Evolutionary conservation across 345 rosid genomes (phyloP), one percentile per base, ranked within the genome.

Genomic region (Populus euphratica): DNA sequence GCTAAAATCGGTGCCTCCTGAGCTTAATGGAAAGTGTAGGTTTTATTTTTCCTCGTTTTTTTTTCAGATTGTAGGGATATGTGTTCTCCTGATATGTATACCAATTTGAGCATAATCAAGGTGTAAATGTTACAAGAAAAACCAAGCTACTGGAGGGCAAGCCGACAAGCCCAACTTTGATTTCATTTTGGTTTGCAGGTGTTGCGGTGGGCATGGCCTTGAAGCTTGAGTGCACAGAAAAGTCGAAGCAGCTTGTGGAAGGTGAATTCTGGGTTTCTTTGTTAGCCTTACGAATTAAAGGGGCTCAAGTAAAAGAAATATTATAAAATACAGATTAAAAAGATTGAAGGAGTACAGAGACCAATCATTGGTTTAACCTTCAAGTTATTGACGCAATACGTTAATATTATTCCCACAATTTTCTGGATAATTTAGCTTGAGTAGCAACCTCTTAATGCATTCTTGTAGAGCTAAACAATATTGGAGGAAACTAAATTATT

Each of bases 11-110:
- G n/a, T 66, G 78, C 44, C 35, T 56, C 41, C 54, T 1, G 43
- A 49, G 36, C 63, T 72, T 35, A 64, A 63, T 35, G 49, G 25
- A 35, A 35, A 47, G 75, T 70, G 50, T 61, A 77, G 69, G 70
- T 23, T 59, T 54, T 10, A 23, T 11, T n/a, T 5, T 21, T 11
- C 27, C 23, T 41, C 33, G 8, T 6, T 5, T 17, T 5, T 17
- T 39, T 41, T 38, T 27, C 27, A 68, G 67, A 31, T 59, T 39
- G 68, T 59, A 56, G 33, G 79, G 69, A 5, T 56, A 25, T 68
- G 59, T 44, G 29, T 14, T n/a, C 63, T 4, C 29, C 63, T 59
- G 63, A 44, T 76, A 5, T 27, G 47, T 47, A 6, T 43, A 33
- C 39, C 43, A n/a, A 2, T 73, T 12, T 14, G 44, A 21, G 36